Conservation (phyloP, 2,329 filamentous ascomycete genomes). For the Talaromyces islandicus region DNA sequence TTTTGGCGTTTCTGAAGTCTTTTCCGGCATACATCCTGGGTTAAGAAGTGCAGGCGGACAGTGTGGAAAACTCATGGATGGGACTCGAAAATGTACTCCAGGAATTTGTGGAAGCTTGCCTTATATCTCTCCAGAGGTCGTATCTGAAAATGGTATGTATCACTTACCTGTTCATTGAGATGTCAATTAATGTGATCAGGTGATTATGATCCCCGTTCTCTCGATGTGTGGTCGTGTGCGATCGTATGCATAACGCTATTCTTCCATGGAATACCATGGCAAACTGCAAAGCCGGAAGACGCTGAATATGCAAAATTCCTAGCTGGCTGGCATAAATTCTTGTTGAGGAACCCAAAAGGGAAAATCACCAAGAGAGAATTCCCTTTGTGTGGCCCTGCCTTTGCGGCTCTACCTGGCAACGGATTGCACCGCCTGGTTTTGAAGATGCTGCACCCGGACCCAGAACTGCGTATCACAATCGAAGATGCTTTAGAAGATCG, state of each 20-base stretch:
- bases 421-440: slow-evolving; percentile 64
- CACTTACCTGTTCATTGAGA: background rate
- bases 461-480: slow-evolving; percentile 63
- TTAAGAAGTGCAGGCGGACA: slow-evolving; percentile 61
- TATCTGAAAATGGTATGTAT: slow-evolving; percentile 58
- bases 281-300: slow-evolving; percentile 55
- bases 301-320: slow-evolving; percentile 61
- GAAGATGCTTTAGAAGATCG: slow-evolving; percentile 61
- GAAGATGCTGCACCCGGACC: slow-evolving; percentile 77
- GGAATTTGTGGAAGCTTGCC: slow-evolving; percentile 80
- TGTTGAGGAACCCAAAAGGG: slow-evolving; percentile 49
- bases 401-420: slow-evolving; percentile 45
- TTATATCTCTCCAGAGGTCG: slow-evolving; percentile 81
- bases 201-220: slow-evolving; percentile 65
- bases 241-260: slow-evolving; percentile 76
- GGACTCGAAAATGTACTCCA: slow-evolving; percentile 65
- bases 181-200: slow-evolving; percentile 23
- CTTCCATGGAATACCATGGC: slow-evolving; percentile 69
- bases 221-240: slow-evolving; percentile 82
- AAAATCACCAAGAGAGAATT: slow-evolving; percentile 56
- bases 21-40: slow-evolving; percentile 74
- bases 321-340: slow-evolving; percentile 63
- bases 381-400: slow-evolving; percentile 60
- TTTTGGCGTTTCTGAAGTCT: slow-evolving; percentile 85
- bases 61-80: slow-evolving; percentile 67